Conservation (phyloP, 371 early-diverging fungal genomes). For the Mucor lusitanicus region DNA sequence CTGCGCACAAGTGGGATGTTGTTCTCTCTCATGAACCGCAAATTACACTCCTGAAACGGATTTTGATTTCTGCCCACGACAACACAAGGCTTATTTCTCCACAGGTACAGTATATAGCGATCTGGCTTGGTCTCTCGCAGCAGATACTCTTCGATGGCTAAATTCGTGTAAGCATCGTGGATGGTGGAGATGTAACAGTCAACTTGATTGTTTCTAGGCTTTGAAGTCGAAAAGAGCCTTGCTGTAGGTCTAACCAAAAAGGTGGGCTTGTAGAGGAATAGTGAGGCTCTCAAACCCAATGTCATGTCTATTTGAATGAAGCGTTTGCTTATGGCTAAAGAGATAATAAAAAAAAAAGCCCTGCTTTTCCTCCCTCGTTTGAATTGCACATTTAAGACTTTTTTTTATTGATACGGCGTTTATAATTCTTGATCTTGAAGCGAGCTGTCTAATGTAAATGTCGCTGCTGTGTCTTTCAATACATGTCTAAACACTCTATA, state of each 20-base stretch:
- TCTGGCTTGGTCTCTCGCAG: constrained; percentile 69
- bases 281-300: not conserved
- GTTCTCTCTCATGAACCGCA: constrained; percentile 64
- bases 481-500: constrained; percentile 46
- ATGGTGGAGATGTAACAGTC: constrained; percentile 65
- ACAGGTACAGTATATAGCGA: constrained; percentile 77
- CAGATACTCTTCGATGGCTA: constrained; percentile 93
- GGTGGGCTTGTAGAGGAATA: not conserved
- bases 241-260: not conserved
- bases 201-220: constrained; percentile 24
- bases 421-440: constrained; percentile 22
- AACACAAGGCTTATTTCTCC: constrained; percentile 87
- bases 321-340: not conserved
- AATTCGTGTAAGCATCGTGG: constrained; percentile 83
- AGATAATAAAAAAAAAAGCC: not conserved
- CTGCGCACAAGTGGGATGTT: constrained; percentile 85
- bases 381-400: not conserved
- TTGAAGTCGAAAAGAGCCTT: constrained; percentile 1
- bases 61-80: constrained; percentile 97
- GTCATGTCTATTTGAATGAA: not conserved
- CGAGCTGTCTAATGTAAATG: not conserved
- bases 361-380: not conserved
- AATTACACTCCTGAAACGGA: constrained; percentile 92
- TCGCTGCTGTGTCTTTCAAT: not conserved
- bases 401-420: constrained; percentile 2